Conservation (phyloP, 352 stramenopile species). For the Pythium aristosporum region DNA sequence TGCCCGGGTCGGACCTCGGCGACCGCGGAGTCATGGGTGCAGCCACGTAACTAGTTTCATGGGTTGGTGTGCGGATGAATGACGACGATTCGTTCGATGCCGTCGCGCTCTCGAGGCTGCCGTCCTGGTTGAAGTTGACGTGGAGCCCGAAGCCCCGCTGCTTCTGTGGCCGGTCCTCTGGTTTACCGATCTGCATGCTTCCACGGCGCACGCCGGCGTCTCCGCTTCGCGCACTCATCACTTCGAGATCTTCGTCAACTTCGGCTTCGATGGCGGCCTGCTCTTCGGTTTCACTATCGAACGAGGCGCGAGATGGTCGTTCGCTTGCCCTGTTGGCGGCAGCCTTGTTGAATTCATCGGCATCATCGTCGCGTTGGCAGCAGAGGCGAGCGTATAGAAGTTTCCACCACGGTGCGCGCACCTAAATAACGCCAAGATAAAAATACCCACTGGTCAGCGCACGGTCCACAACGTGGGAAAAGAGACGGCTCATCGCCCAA, state of each 20-base stretch:
- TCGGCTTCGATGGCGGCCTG: conserved; percentile 70
- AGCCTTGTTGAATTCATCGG: conserved; percentile 31
- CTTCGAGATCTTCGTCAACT: conserved; percentile 78
- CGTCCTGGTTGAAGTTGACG: conserved; percentile 47
- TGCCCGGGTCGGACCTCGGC: conserved; percentile 54
- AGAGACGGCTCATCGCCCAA: conserved; percentile 24
- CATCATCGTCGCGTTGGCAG: conserved; percentile 23
- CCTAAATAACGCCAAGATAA: conserved; percentile 8
- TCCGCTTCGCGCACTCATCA: conserved; percentile 68
- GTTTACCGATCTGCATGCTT: conserved; percentile 33
- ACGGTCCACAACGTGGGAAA: neutral
- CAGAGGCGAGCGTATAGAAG: conserved; percentile 28
- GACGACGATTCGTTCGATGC: conserved; percentile 27
- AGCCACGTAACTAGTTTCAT: conserved; percentile 45
- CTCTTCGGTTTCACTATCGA: conserved; percentile 66
- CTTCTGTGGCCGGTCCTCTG: conserved; percentile 21
- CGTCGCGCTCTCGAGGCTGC: conserved; percentile 17
- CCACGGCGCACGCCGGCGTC: conserved; percentile 44
- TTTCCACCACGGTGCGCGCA: conserved; percentile 29
- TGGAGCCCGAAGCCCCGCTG: conserved; percentile 61
- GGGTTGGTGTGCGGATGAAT: conserved; percentile 21
- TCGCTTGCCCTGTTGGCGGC: conserved; percentile 48
- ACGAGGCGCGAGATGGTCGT: conserved; percentile 52
- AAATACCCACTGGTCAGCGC: neutral
- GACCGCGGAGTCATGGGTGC: conserved; percentile 54